Evolutionary conservation across 164 flowering plant genomes (phyloP).

Genomic region (Tetracentron sinense): DNA sequence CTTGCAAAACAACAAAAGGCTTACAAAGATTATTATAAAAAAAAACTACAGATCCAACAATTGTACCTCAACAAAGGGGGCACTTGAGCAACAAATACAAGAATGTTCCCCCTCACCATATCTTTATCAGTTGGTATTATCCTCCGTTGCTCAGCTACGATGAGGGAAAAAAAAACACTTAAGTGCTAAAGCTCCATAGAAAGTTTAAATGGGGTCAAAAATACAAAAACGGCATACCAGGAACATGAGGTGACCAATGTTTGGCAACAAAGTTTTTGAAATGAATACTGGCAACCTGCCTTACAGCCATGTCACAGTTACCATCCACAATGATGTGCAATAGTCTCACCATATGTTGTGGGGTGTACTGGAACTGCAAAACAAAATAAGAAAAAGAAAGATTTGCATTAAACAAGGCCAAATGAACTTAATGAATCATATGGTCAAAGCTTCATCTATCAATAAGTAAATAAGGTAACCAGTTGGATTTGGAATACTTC

Average conservation of each 20-base stretch:
- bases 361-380: conserved; percentile 73
- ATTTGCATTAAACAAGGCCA: too few relatives aligned
- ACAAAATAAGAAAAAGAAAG: too few relatives aligned
- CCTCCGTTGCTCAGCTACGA: conserved; percentile 64
- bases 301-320: conserved; percentile 67
- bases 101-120: conserved; percentile 75
- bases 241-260: conserved; percentile 84
- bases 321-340: conserved; percentile 87
- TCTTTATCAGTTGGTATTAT: conserved; percentile 68
- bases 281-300: conserved; percentile 95
- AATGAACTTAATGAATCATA: too few relatives aligned
- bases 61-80: conserved; percentile 84
- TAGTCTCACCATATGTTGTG: conserved; percentile 89
- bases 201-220: neutral
- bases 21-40: conserved; percentile 6
- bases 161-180: neutral
- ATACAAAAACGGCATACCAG: conserved; percentile 39
- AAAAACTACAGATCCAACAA: neutral
- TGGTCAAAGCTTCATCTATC: neutral
- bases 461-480: neutral
- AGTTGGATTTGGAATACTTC: too few relatives aligned
- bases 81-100: conserved; percentile 64
- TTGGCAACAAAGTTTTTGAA: conserved; percentile 92
- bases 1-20: too few relatives aligned
- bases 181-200: neutral